phyloP scores from a whole-genome alignment of 495 filamentous ascomycete genomes.

The Penicillium canariense region DNA sequence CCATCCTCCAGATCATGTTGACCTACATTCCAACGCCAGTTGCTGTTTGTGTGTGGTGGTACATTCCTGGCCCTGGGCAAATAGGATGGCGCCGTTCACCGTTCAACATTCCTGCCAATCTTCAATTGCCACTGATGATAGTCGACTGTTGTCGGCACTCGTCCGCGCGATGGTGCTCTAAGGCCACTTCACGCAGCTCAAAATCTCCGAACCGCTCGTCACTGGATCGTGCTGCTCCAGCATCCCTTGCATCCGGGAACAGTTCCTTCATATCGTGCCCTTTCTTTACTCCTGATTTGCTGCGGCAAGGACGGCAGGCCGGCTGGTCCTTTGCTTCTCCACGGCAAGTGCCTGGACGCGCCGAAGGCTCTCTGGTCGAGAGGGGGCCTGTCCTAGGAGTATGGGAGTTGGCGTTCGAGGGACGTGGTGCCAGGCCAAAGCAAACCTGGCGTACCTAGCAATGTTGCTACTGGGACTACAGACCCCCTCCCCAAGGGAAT shows the following conservation, averaged over 20 bases:
- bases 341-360: conserved; percentile 33
- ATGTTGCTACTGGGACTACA: conserved; percentile 40
- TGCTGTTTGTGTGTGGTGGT: conserved; percentile 15
- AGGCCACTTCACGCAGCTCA: conserved; percentile 29
- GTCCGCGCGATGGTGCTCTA: conserved; percentile 16
- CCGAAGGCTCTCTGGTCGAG: conserved; percentile 23
- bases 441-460: conserved; percentile 33
- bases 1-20: conserved; percentile 15
- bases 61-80: conserved; percentile 30
- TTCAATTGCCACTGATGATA: conserved; percentile 28
- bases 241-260: conserved; percentile 42
- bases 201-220: conserved; percentile 44
- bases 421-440: conserved; percentile 35
- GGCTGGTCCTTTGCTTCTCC: conserved; percentile 30
- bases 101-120: conserved; percentile 38
- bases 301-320: conserved; percentile 34
- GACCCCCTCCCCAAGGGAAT: conserved; percentile 34
- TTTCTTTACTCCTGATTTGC: conserved; percentile 46
- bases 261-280: conserved; percentile 34
- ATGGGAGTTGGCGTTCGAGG: conserved; percentile 43
- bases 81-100: conserved; percentile 25
- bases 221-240: conserved; percentile 40
- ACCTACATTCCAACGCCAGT: conserved; percentile 37
- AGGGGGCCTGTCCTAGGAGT: conserved; percentile 34
- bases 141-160: conserved; percentile 25